Evolutionary conservation across 2,329 filamentous ascomycete species (phyloP), one percentile per base, ranked within the genome.

Genomic region (Stagonosporopsis vannaccii): DNA sequence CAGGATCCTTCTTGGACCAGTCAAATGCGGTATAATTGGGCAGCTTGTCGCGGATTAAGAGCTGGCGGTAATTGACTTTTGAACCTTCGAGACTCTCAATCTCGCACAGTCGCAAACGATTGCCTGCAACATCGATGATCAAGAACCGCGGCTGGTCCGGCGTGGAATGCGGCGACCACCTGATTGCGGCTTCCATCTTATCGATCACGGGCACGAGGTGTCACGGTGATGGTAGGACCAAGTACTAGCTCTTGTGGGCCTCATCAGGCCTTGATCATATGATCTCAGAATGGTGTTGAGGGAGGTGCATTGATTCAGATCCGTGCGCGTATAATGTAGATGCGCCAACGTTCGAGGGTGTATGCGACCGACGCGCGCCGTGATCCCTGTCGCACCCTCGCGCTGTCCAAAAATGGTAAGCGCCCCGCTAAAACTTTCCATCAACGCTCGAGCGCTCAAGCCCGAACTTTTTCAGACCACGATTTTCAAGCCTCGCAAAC

Each of bases 1-100:
- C 86, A 55, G 86, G 82, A 62, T 87, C 80, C 32, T 78, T 79
- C 50, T 83, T 82, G 6, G 85, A 87, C 85, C 85, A 88, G 71
- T 88, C 86, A 72, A 88, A 88, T 13, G 86, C 85, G 35, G 84
- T 84, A 67, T 87, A 88, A 25, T 82, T 80, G 25, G 85, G 84
- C 1, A 87, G 79, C 59, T 83, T 82, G 62, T 81, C 80, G 52
- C 82, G 80, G 2, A 80, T 79, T 17, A 81, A 80, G 6, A 87
- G 67, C 19, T 83, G 77, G 49, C 83, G 80, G 75, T 86, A 85
- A 19, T 78, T 74, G 49, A 87, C 65, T 17, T 72, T 75, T 30
- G 68, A 65, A 47, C 74, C 68, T 9, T 65, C 61, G 36, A 75
- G 64, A 17, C 61, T 62, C 6, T 78, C 73, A 46, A 86, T 77